phyloP scores from a whole-genome alignment of 2,329 filamentous ascomycete species.

The Ceratocystis harringtonii region DNA sequence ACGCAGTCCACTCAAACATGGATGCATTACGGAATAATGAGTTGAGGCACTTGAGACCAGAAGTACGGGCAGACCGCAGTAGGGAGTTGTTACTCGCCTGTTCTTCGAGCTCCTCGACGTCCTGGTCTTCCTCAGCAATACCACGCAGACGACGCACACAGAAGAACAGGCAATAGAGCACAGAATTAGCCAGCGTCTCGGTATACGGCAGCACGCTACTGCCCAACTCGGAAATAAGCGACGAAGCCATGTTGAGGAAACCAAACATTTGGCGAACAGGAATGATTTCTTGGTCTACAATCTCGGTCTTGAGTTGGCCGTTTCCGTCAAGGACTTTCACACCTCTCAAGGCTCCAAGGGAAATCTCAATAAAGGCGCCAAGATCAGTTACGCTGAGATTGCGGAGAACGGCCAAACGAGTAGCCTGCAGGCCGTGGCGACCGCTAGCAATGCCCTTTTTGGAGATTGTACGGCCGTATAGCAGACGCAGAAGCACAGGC shows the following conservation, averaged over 20 bases:
- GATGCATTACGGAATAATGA: constrained; percentile 61
- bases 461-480: constrained; percentile 81
- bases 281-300: constrained; percentile 45
- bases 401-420: constrained; percentile 65
- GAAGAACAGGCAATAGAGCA: constrained; percentile 66
- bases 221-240: constrained; percentile 73
- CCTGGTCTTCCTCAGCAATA: constrained; percentile 25
- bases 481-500: constrained; percentile 69
- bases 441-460: constrained; percentile 63
- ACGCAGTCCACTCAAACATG: constrained; percentile 55
- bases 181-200: constrained; percentile 53
- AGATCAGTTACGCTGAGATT: constrained; percentile 61
- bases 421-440: constrained; percentile 65
- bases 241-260: constrained; percentile 79
- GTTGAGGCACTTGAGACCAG: constrained; percentile 69
- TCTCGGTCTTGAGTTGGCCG: constrained; percentile 29
- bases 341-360: constrained; percentile 53
- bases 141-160: constrained; percentile 43
- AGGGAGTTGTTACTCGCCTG: constrained; percentile 39
- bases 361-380: constrained; percentile 67
- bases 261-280: constrained; percentile 70
- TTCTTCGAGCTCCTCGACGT: constrained; percentile 25
- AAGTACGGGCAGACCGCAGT: constrained; percentile 49
- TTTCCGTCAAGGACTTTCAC: constrained; percentile 42
- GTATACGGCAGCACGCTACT: constrained; percentile 55